phyloP scores from a whole-genome alignment of 2,329 filamentous ascomycete species.

The Talaromyces sp. region DNA sequence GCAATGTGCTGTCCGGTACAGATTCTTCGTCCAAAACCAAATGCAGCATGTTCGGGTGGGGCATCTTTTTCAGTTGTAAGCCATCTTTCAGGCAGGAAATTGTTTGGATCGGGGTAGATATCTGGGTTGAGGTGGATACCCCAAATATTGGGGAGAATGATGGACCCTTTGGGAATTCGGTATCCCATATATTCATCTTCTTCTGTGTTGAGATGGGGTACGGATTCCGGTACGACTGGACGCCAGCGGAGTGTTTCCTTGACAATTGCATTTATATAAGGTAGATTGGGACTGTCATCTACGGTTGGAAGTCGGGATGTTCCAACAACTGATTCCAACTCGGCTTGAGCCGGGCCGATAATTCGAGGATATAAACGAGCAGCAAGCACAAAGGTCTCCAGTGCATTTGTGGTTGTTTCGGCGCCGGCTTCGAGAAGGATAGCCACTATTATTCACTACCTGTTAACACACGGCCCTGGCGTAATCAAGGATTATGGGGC shows the following conservation, averaged over 20 bases:
- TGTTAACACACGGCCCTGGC: not conserved
- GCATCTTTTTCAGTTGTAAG: not conserved
- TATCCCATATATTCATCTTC: slow-evolving; percentile 21
- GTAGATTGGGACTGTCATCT: slow-evolving; percentile 1
- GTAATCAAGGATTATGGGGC: not conserved
- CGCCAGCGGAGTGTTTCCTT: slow-evolving; percentile 30
- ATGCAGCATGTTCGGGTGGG: not conserved
- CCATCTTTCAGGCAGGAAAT: slow-evolving; percentile 7
- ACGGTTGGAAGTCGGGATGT: not conserved
- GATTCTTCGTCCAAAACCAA: slow-evolving; percentile 1
- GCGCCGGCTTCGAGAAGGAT: not conserved
- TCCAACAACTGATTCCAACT: slow-evolving; percentile 1
- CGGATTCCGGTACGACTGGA: slow-evolving; percentile 23
- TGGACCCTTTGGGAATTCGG: slow-evolving; percentile 27
- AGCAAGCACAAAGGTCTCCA: not conserved
- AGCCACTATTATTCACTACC: not conserved
- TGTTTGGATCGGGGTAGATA: not conserved
- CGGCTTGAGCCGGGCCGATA: not conserved
- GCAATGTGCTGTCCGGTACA: slow-evolving; percentile 1
- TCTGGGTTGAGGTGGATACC: not conserved
- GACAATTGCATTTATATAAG: slow-evolving; percentile 28
- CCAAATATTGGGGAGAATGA: not conserved
- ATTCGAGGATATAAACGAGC: not conserved
- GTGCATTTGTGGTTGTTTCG: not conserved
- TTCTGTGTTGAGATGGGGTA: slow-evolving; percentile 22